Conservation (phyloP, 139 green algal genomes). For the Haematococcus sp. region DNA sequence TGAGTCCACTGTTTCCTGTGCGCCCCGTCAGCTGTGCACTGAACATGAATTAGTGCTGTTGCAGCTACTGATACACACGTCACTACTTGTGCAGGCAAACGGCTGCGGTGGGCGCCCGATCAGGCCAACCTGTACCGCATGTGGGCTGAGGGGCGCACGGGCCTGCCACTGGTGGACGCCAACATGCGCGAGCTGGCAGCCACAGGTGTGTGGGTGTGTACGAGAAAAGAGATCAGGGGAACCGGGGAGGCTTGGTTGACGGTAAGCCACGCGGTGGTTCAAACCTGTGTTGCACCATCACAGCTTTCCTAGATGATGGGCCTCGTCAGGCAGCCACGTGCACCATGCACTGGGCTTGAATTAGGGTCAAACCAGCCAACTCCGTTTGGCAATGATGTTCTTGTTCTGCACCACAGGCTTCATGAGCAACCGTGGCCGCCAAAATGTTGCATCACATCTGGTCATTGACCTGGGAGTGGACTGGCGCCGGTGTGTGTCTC, state of each 20-base stretch:
- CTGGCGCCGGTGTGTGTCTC: constrained; percentile 78
- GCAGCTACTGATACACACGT: not conserved
- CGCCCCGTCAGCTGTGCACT: not conserved
- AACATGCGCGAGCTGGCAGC: constrained; percentile 94
- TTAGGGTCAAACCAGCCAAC: too few relatives aligned
- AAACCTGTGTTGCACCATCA: too few relatives aligned
- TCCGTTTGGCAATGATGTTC: too few relatives aligned
- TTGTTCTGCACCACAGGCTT: constrained; percentile 70
- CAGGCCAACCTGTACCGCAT: too few relatives aligned
- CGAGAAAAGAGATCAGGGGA: too few relatives aligned
- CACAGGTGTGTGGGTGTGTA: constrained; percentile 58
- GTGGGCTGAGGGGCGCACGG: constrained; percentile 85
- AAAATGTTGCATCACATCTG: constrained; percentile 91
- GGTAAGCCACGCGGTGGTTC: too few relatives aligned
- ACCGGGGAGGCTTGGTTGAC: too few relatives aligned
- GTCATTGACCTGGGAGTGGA: constrained; percentile 88
- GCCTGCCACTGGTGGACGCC: constrained; percentile 93
- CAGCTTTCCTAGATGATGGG: too few relatives aligned
- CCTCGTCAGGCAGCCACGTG: too few relatives aligned
- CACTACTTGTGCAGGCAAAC: not conserved
- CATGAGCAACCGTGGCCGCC: constrained; percentile 94
- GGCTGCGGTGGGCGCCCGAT: too few relatives aligned
- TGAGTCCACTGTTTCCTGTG: not conserved
- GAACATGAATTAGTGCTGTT: not conserved
- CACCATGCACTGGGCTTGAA: too few relatives aligned